Evolutionary conservation across 495 filamentous ascomycete genomes (phyloP).

Genomic region (Penicillium robsamsonii): DNA sequence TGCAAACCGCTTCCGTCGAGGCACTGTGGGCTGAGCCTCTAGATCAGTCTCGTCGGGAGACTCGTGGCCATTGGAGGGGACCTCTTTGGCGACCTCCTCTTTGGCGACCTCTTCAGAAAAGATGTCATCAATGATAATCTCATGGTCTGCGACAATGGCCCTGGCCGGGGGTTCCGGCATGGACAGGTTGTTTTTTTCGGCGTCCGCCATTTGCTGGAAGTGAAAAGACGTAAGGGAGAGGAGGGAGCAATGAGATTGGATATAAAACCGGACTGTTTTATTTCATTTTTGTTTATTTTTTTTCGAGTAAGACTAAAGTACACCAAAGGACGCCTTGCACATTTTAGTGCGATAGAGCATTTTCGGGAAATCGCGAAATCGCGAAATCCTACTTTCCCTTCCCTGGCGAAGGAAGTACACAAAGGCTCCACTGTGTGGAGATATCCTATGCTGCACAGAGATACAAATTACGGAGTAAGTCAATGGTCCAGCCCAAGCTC

Average conservation of each 20-base stretch:
- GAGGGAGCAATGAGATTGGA: constrained; percentile 4
- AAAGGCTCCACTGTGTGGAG: constrained; percentile 9
- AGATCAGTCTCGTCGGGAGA: constrained; percentile 9
- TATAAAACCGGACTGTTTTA: neutral
- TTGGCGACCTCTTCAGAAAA: neutral
- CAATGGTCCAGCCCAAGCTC: constrained; percentile 15
- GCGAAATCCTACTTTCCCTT: constrained; percentile 8
- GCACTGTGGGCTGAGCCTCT: constrained; percentile 14
- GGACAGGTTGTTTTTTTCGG: constrained; percentile 14
- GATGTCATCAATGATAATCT: neutral
- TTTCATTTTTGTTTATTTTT: constrained; percentile 2
- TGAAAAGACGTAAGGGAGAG: constrained; percentile 1
- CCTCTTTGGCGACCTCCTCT: constrained; percentile 9
- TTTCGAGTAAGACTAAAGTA: neutral
- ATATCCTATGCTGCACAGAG: constrained; percentile 8
- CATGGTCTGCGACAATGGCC: constrained; percentile 10
- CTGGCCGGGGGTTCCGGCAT: constrained; percentile 12
- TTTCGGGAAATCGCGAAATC: constrained; percentile 4
- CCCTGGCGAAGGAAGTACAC: constrained; percentile 1
- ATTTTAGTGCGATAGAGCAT: neutral
- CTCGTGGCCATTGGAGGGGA: neutral
- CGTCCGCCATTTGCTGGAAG: constrained; percentile 15
- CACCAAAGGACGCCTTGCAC: constrained; percentile 3
- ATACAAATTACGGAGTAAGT: neutral
- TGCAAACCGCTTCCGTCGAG: constrained; percentile 14